Conservation (phyloP, 371 early-diverging fungal genomes). For the Choanephora cucurbitarum region DNA sequence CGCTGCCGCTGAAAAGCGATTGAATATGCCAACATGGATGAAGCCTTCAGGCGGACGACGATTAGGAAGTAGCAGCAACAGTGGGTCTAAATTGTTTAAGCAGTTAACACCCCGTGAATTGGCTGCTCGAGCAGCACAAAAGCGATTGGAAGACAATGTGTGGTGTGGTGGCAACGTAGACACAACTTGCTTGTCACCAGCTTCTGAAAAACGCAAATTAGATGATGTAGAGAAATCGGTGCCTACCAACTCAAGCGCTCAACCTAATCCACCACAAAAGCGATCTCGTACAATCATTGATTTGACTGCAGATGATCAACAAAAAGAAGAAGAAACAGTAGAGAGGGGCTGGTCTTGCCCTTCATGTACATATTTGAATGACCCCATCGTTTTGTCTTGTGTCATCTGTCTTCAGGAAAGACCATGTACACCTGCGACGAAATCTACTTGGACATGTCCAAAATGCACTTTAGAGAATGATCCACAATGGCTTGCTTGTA, state of each 20-base stretch:
- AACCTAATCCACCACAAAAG: background rate
- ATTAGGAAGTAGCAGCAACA: constrained; percentile 39
- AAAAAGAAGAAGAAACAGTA: constrained; percentile 6
- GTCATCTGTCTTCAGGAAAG: constrained; percentile 28
- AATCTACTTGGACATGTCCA: constrained; percentile 28
- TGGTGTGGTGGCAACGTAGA: constrained; percentile 59
- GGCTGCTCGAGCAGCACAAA: constrained; percentile 62
- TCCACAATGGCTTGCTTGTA: constrained; percentile 13
- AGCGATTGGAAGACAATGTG: constrained; percentile 47
- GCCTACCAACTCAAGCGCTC: too few species aligned
- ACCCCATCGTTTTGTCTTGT: constrained; percentile 28
- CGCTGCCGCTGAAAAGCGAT: constrained; percentile 55
- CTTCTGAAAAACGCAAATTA: constrained; percentile 13
- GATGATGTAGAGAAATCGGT: background rate
- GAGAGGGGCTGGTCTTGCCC: constrained; percentile 37
- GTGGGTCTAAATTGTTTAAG: background rate
- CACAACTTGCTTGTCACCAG: background rate
- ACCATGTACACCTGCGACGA: background rate
- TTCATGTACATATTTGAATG: constrained; percentile 38
- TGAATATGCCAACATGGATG: constrained; percentile 40
- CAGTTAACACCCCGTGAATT: constrained; percentile 30
- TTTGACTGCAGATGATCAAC: background rate
- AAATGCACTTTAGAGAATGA: constrained; percentile 31
- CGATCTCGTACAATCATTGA: constrained; percentile 4
- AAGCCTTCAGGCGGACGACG: constrained; percentile 50